These are phyloP conservation scores for Nicotiana knightiana DNA, from an alignment of 257 asterid species.

Conservation along the genomic window DNA sequence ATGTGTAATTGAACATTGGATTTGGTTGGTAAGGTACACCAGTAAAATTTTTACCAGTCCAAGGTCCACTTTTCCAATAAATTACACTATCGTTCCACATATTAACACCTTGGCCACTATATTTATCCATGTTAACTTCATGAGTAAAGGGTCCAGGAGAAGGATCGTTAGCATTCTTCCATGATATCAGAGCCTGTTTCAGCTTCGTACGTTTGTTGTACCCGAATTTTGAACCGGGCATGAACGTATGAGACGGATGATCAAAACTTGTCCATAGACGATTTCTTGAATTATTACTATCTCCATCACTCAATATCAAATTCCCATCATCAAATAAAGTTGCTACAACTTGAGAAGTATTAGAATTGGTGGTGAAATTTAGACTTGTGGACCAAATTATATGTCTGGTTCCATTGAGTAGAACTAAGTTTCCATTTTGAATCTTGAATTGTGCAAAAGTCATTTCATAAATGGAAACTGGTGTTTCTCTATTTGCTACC, in stretches of 20 bases:
- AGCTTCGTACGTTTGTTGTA: background rate
- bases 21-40: constrained; percentile 5
- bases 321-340: background rate
- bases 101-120: background rate
- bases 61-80: constrained; percentile 9
- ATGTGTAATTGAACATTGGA: background rate
- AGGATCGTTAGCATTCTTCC: background rate
- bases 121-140: background rate
- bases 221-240: constrained; percentile 6
- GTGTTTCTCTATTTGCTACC: constrained; percentile 7
- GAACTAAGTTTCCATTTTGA: background rate
- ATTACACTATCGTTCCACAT: background rate
- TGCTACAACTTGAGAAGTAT: constrained; percentile 4
- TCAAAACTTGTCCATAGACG: constrained; percentile 1
- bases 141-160: background rate
- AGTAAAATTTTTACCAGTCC: constrained; percentile 8
- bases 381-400: constrained; percentile 9
- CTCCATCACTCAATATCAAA: background rate
- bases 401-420: background rate
- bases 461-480: constrained; percentile 8
- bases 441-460: constrained; percentile 5
- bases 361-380: background rate
- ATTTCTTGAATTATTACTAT: background rate
- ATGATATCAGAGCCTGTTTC: background rate
- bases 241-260: constrained; percentile 2